Evolutionary conservation across 2,329 filamentous ascomycete species (phyloP).

Genomic region (Falciphora oryzae): DNA sequence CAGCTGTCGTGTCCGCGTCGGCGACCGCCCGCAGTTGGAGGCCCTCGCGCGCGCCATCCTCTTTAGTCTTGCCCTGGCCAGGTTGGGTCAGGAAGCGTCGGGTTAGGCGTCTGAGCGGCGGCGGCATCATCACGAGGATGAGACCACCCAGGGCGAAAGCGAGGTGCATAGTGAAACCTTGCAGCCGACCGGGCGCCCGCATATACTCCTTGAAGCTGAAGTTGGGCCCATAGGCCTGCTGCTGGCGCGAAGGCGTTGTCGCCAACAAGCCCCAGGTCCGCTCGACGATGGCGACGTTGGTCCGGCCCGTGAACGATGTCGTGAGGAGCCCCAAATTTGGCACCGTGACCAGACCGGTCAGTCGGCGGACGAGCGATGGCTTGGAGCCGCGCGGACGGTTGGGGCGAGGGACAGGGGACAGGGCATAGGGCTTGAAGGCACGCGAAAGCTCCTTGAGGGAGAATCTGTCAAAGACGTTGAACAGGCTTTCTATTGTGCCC

Average conservation of each 20-base stretch:
- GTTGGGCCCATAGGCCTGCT: slow-evolving; percentile 52
- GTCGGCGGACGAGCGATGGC: slow-evolving; percentile 34
- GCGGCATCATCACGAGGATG: slow-evolving; percentile 35
- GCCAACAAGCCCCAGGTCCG: slow-evolving; percentile 57
- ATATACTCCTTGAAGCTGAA: slow-evolving; percentile 54
- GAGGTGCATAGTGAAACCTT: slow-evolving; percentile 45
- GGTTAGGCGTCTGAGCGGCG: slow-evolving; percentile 40
- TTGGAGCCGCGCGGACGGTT: slow-evolving; percentile 22
- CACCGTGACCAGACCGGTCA: slow-evolving; percentile 45
- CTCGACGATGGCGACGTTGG: slow-evolving; percentile 51
- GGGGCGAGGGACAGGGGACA: slow-evolving; percentile 49
- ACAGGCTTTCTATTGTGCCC: slow-evolving; percentile 62
- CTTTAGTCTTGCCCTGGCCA: slow-evolving; percentile 47
- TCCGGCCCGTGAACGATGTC: slow-evolving; percentile 41
- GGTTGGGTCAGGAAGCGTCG: slow-evolving; percentile 43
- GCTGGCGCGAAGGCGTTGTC: slow-evolving; percentile 35
- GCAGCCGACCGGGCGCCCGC: slow-evolving; percentile 42
- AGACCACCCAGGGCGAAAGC: slow-evolving; percentile 36
- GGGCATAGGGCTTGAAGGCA: slow-evolving; percentile 44
- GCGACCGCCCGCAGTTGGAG: slow-evolving; percentile 61
- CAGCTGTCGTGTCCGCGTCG: slow-evolving; percentile 44
- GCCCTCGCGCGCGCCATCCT: slow-evolving; percentile 51
- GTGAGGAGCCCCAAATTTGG: slow-evolving; percentile 51
- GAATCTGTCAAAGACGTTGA: slow-evolving; percentile 53
- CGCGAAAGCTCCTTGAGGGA: slow-evolving; percentile 39